These are phyloP conservation scores for Speleostelium caveatum DNA, from an alignment of 78 protist species.

Conservation along the genomic window DNA sequence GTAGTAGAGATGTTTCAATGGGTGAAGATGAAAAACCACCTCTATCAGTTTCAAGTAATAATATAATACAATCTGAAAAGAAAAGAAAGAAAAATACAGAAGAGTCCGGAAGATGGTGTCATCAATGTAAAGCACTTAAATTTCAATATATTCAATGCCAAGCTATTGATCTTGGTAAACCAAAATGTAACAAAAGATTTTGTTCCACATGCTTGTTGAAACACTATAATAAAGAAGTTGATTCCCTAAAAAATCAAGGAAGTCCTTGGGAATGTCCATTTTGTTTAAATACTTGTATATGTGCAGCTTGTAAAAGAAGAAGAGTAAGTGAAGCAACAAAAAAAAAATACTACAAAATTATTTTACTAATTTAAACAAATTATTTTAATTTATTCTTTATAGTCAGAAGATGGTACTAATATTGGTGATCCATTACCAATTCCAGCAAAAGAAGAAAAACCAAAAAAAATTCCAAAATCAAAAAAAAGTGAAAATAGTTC, in stretches of 20 bases:
- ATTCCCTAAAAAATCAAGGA: neutral
- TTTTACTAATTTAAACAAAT: too few species aligned
- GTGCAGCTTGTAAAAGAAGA: constrained; percentile 81
- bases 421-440: too few species aligned
- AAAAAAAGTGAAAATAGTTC: too few species aligned
- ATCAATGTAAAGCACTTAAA: constrained; percentile 75
- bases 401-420: too few species aligned
- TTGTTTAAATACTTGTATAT: constrained; percentile 48
- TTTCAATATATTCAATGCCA: constrained; percentile 69
- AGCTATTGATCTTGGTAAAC: constrained; percentile 39
- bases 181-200: constrained; percentile 71
- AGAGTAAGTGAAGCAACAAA: constrained; percentile 30
- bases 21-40: neutral
- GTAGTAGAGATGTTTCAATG: neutral
- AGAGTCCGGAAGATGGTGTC: constrained; percentile 79
- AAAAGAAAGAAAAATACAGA: constrained; percentile 50
- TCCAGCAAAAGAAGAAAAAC: too few species aligned
- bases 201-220: constrained; percentile 58
- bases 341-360: neutral
- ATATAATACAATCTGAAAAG: too few species aligned
- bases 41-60: neutral
- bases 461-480: too few species aligned
- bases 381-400: too few species aligned
- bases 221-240: constrained; percentile 57
- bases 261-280: constrained; percentile 67